Evolutionary conservation across 2,329 filamentous ascomycete species (phyloP).

Genomic region (Diaporthe ampelina): DNA sequence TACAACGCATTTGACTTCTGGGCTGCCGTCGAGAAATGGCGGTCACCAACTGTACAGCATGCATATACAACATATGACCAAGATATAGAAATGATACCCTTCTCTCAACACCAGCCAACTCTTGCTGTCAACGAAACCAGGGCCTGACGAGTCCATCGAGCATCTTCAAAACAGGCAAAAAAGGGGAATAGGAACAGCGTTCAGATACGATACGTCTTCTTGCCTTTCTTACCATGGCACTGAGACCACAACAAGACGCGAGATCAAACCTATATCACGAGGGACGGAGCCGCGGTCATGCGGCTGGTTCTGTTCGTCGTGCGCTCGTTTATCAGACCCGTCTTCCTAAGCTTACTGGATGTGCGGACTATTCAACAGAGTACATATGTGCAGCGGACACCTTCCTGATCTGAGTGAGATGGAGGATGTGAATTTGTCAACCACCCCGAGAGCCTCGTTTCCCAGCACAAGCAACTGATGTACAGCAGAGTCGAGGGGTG

Average conservation of each 20-base stretch:
- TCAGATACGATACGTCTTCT: constrained; percentile 76
- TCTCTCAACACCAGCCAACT: constrained; percentile 32
- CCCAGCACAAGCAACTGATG: neutral
- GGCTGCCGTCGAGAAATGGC: neutral
- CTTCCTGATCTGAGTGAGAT: constrained; percentile 4
- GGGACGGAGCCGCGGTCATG: constrained; percentile 41
- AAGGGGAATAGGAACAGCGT: constrained; percentile 56
- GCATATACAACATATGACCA: constrained; percentile 30
- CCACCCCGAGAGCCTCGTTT: neutral
- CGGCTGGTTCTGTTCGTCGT: constrained; percentile 38
- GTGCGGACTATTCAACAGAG: constrained; percentile 75
- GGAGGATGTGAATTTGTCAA: neutral
- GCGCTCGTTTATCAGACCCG: constrained; percentile 74
- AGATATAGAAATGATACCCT: constrained; percentile 43
- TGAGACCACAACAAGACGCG: constrained; percentile 73
- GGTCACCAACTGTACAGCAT: constrained; percentile 21
- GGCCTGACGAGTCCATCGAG: neutral
- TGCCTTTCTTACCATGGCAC: constrained; percentile 64
- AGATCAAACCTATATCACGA: constrained; percentile 60
- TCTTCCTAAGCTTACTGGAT: constrained; percentile 68
- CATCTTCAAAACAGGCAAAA: neutral
- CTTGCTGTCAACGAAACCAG: neutral
- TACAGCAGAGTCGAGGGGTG: neutral
- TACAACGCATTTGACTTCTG: neutral
- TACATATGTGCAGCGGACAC: constrained; percentile 58